Evolutionary conservation across 2,329 filamentous ascomycete genomes (phyloP).

Genomic region (Stachybotrys elegans): DNA sequence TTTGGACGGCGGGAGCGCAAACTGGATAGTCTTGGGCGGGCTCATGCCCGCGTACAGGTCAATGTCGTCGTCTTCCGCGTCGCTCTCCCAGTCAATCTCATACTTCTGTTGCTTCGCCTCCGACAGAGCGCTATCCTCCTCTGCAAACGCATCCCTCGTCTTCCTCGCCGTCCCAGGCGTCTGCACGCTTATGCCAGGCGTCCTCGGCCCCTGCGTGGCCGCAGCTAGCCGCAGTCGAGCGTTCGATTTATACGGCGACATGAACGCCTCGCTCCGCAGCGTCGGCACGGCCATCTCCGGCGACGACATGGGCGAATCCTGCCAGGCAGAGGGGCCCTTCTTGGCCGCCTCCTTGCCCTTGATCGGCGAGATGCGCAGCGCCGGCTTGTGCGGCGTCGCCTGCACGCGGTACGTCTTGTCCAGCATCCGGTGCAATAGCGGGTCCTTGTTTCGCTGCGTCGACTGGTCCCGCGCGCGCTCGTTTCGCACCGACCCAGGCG

Average conservation of each 20-base stretch:
- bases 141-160: conserved; percentile 43
- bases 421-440: conserved; percentile 82
- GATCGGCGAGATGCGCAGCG: conserved; percentile 39
- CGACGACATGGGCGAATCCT: conserved; percentile 61
- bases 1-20: conserved; percentile 71
- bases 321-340: conserved; percentile 37
- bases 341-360: conserved; percentile 30
- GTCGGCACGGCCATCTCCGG: conserved; percentile 78
- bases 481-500: conserved; percentile 40
- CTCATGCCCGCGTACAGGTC: conserved; percentile 68
- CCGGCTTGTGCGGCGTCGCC: conserved; percentile 72
- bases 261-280: conserved; percentile 79
- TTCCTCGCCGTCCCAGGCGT: conserved; percentile 57
- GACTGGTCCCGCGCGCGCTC: conserved; percentile 27
- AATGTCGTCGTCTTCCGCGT: conserved; percentile 62
- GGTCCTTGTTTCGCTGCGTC: conserved; percentile 52
- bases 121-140: conserved; percentile 14
- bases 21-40: conserved; percentile 90
- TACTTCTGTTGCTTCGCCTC: conserved; percentile 34
- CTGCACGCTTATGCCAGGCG: conserved; percentile 80
- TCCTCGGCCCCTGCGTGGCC: conserved; percentile 50
- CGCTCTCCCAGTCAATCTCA: conserved; percentile 70
- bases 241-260: conserved; percentile 59
- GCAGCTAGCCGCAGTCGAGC: conserved; percentile 36
- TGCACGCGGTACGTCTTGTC: conserved; percentile 95